Evolutionary conservation across 495 filamentous ascomycete genomes (phyloP), one percentile per base, ranked within the genome.

Genomic region (Sporormia fimetaria): DNA sequence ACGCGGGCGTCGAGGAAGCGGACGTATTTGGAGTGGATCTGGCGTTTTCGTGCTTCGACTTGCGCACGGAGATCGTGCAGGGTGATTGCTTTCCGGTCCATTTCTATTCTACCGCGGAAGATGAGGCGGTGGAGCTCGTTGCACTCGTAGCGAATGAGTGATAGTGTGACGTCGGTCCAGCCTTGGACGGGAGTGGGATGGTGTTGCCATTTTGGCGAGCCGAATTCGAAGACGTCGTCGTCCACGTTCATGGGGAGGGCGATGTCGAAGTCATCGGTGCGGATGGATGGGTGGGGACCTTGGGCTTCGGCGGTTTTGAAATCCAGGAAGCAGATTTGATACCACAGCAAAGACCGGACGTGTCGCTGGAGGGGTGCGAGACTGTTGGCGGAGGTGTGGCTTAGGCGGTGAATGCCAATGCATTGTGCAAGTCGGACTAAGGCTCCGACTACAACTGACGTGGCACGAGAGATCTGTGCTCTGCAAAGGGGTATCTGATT

Each of bases 201-300:
- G 10, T 43, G 44, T 38, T 54, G 54, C 49, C 44, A 50, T 23
- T 43, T 47, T 12, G 44, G 16, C 4, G 32, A 46, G 3, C 35
- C 49, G n/a, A 52, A 42, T 34, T 56, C 54, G 32, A 54, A 54
- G n/a, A 49, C 51, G 31, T 54, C 51, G 33, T 54, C 51, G 30
- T 54, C 45, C 1, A 54, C 45, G 33, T 54, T 54, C 10, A 54
- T 20, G 2, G 51, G 51, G 2, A 49, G 27, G 11, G 51, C 37
- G n/a, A 54, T 44, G 15, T 54, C 51, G 21, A 54, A 54, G 21
- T 54, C 51, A 22, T 54, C 51, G 2, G 51, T 37, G 11, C 51
- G 45, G 31, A 54, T 54, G 2, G 51, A 54, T 2, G 51, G 51
- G 22, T 49, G 51, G 5, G 51, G 51, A 1, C 51, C 51, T 40